These are phyloP conservation scores for Herpotrichia juniperi DNA, from an alignment of 2,329 filamentous ascomycete species.

Conservation along the genomic window DNA sequence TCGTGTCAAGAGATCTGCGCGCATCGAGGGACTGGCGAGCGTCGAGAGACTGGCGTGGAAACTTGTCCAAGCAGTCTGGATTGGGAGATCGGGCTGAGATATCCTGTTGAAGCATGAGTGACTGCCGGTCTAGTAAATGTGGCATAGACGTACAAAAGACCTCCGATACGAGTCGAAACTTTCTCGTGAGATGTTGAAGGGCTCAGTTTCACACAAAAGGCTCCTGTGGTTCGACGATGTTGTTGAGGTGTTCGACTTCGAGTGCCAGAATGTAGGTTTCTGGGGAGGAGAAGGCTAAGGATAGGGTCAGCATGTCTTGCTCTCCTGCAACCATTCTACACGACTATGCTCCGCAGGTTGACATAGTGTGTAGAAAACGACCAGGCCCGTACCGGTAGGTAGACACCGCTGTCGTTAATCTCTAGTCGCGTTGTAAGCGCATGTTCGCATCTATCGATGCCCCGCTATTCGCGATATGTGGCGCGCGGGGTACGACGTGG, in stretches of 20 bases:
- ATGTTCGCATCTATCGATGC: conserved; percentile 3
- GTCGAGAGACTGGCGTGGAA: conserved; percentile 56
- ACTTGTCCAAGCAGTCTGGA: conserved; percentile 58
- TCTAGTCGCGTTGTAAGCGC: conserved; percentile 62
- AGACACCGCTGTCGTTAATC: conserved; percentile 94
- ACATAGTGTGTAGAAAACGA: too few species aligned
- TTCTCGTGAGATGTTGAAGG: conserved; percentile 93
- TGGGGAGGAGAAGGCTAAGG: conserved; percentile 80
- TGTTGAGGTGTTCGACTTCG: conserved; percentile 54
- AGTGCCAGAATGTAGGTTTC: conserved; percentile 79
- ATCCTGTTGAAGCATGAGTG: conserved; percentile 67
- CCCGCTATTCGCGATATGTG: conserved; percentile 3
- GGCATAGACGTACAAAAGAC: conserved; percentile 77
- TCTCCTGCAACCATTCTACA: not conserved
- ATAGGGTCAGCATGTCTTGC: conserved; percentile 25
- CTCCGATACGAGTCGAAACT: conserved; percentile 96
- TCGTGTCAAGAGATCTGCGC: conserved; percentile 82
- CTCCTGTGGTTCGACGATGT: conserved; percentile 64
- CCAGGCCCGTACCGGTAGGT: conserved; percentile 74
- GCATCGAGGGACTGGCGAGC: conserved; percentile 66
- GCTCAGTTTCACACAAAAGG: conserved; percentile 82
- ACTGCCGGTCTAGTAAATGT: not conserved
- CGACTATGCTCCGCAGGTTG: too few species aligned
- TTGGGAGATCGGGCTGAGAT: conserved; percentile 88
- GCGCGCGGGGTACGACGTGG: conserved; percentile 2